Evolutionary conservation across 1,284 basidiomycete species (phyloP).

Genomic region (Rugosomyces carneus): DNA sequence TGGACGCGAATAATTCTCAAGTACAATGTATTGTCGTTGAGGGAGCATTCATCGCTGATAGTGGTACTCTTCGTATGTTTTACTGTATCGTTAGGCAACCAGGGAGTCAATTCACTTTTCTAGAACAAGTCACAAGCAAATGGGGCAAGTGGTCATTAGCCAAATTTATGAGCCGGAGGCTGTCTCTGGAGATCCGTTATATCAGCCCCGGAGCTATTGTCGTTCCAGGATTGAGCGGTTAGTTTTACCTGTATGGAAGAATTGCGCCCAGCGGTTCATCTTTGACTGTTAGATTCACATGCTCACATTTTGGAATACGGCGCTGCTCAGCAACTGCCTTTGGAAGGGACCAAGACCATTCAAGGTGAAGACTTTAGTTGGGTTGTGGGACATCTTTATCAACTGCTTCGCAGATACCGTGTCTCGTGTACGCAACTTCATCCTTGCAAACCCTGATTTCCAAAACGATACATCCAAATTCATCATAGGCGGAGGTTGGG

Average conservation of each 20-base stretch:
- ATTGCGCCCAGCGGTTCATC: slow-evolving; percentile 3
- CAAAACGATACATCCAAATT: slow-evolving; percentile 51
- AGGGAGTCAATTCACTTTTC: slow-evolving; percentile 4
- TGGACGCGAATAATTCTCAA: slow-evolving; percentile 42
- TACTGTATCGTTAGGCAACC: slow-evolving; percentile 3
- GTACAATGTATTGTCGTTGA: slow-evolving; percentile 58
- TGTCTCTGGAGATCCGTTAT: slow-evolving; percentile 37
- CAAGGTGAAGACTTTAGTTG: slow-evolving; percentile 33
- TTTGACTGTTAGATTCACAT: slow-evolving; percentile 63
- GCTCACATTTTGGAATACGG: slow-evolving; percentile 77
- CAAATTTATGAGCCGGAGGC: slow-evolving; percentile 14
- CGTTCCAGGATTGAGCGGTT: slow-evolving; percentile 65
- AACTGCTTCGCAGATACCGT: slow-evolving; percentile 48
- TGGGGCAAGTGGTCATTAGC: slow-evolving; percentile 27
- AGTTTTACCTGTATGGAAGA: slow-evolving; percentile 15
- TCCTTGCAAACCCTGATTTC: slow-evolving; percentile 52
- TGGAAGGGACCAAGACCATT: slow-evolving; percentile 59
- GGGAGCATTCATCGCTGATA: slow-evolving; percentile 41
- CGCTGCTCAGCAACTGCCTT: slow-evolving; percentile 52
- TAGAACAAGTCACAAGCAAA: slow-evolving; percentile 39
- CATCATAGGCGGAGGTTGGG: slow-evolving; percentile 87
- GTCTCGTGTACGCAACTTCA: slow-evolving; percentile 56
- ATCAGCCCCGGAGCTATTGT: slow-evolving; percentile 50
- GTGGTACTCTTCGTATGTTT: slow-evolving; percentile 51
- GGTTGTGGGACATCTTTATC: not conserved